Evolutionary conservation across 306 rosid species (phyloP).

Genomic region (Clitoria ternatea): DNA sequence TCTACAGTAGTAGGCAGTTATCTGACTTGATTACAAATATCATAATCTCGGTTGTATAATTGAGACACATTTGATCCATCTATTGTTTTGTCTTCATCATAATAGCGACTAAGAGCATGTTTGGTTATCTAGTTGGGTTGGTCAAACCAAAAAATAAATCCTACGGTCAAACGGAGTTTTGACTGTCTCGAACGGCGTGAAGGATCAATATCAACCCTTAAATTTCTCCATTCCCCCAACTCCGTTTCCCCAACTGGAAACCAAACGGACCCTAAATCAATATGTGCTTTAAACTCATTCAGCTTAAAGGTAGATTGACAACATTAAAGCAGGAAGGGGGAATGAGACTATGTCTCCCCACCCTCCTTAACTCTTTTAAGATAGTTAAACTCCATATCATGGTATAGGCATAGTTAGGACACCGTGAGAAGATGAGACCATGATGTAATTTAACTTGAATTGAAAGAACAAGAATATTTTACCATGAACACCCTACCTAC

Average conservation of each 20-base stretch:
- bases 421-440: background rate
- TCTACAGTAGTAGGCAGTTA: background rate
- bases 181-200: too few relatives aligned
- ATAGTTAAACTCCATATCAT: background rate
- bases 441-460: background rate
- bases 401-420: background rate
- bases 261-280: too few relatives aligned
- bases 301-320: background rate
- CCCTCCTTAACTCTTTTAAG: background rate
- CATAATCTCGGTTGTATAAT: background rate
- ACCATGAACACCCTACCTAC: background rate
- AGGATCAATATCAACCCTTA: too few relatives aligned
- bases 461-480: background rate
- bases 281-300: background rate
- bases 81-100: background rate
- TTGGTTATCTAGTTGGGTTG: too few relatives aligned
- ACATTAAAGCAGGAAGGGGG: background rate
- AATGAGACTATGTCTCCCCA: background rate
- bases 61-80: background rate
- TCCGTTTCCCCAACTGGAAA: too few relatives aligned
- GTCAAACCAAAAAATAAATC: too few relatives aligned
- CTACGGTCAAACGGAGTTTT: too few relatives aligned
- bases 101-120: too few relatives aligned
- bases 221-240: too few relatives aligned
- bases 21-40: too few relatives aligned